These are phyloP conservation scores for Alternaria rosae DNA, from an alignment of 2,329 filamentous ascomycete genomes.

Conservation along the genomic window DNA sequence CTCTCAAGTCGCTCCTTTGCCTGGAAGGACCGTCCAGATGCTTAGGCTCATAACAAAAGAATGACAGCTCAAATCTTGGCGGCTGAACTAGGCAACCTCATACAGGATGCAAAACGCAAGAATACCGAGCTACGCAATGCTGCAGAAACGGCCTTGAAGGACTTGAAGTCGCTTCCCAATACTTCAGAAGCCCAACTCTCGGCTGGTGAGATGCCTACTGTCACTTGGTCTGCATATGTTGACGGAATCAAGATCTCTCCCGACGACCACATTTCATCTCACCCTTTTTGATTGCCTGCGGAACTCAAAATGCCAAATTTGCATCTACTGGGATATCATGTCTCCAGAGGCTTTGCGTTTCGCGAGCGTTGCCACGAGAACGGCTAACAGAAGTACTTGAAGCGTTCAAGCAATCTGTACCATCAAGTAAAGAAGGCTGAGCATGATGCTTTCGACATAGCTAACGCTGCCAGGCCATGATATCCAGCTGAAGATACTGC, in stretches of 20 bases:
- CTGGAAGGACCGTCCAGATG: constrained; percentile 31
- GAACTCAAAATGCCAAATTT: constrained; percentile 88
- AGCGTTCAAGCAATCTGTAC: constrained; percentile 82
- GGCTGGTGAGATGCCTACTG: constrained; percentile 61
- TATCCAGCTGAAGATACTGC: constrained; percentile 93
- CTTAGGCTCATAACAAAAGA: constrained; percentile 46
- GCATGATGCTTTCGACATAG: neutral
- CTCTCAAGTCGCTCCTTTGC: constrained; percentile 10
- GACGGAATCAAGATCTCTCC: constrained; percentile 71
- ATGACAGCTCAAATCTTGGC: constrained; percentile 93
- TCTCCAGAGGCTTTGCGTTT: constrained; percentile 85
- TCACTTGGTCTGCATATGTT: neutral
- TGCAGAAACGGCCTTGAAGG: constrained; percentile 90
- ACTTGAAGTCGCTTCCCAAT: constrained; percentile 78
- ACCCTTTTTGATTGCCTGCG: constrained; percentile 92
- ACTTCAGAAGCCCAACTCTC: constrained; percentile 79
- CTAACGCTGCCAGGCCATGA: constrained; percentile 67
- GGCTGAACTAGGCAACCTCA: constrained; percentile 86
- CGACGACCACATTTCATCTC: constrained; percentile 85
- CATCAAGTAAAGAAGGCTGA: constrained; percentile 63
- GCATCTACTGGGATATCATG: constrained; percentile 87
- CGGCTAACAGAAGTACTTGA: constrained; percentile 87
- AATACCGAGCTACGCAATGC: constrained; percentile 89
- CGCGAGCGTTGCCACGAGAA: constrained; percentile 77
- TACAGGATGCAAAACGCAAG: constrained; percentile 95